Conservation (phyloP, 176 grass and related monocot species). For the Oryza punctata region DNA sequence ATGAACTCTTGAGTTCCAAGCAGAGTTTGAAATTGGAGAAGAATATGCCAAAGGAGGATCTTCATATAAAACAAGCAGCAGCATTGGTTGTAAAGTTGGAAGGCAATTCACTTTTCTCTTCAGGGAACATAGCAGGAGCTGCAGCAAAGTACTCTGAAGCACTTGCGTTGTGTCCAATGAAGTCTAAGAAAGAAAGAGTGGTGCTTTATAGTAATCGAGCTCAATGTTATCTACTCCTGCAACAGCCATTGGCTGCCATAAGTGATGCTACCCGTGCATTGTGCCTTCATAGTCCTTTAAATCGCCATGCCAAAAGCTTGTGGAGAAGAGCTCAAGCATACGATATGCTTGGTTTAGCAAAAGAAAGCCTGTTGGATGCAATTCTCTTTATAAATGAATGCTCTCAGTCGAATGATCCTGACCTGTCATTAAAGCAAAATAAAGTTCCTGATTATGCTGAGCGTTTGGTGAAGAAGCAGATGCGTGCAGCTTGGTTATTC, state of each 20-base stretch:
- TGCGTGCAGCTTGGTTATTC: slow-evolving; percentile 95
- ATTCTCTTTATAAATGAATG: slow-evolving; percentile 98
- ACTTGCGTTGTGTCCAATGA: slow-evolving; percentile 86
- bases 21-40: slow-evolving; percentile 86
- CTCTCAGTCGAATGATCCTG: slow-evolving; percentile 84
- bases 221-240: slow-evolving; percentile 94
- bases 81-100: slow-evolving; percentile 97
- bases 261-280: slow-evolving; percentile 88
- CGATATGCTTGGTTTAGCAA: slow-evolving; percentile 96
- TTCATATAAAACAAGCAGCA: slow-evolving; percentile 97
- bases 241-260: slow-evolving; percentile 87
- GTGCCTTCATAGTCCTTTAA: slow-evolving; percentile 84
- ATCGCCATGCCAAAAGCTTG: slow-evolving; percentile 92
- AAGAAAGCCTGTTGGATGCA: slow-evolving; percentile 96
- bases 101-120: slow-evolving; percentile 98
- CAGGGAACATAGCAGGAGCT: slow-evolving; percentile 88
- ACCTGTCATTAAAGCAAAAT: slow-evolving; percentile 86
- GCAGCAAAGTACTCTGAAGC: slow-evolving; percentile 96
- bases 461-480: slow-evolving; percentile 94
- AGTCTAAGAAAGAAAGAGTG: slow-evolving; percentile 98
- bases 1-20: slow-evolving; percentile 80
- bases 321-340: slow-evolving; percentile 99
- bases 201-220: slow-evolving; percentile 96
- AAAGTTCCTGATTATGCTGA: slow-evolving; percentile 99
- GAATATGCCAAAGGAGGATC: slow-evolving; percentile 95